phyloP scores from a whole-genome alignment of 2,329 filamentous ascomycete species.

The Hortaea werneckii region DNA sequence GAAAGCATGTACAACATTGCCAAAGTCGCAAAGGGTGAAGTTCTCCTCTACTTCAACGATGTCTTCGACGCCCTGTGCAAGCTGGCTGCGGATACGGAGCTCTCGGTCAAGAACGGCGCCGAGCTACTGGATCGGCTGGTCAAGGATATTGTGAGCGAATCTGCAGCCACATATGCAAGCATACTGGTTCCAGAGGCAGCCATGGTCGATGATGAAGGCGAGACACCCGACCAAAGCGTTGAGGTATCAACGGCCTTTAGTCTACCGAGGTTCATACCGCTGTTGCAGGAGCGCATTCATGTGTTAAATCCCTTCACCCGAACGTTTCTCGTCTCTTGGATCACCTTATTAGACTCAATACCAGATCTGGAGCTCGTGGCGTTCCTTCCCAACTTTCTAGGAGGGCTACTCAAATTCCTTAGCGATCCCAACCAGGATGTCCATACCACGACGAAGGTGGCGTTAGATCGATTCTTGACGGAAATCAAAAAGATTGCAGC shows the following conservation, averaged over 20 bases:
- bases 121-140: constrained; percentile 89
- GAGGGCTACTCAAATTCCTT: constrained; percentile 80
- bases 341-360: constrained; percentile 88
- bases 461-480: constrained; percentile 77
- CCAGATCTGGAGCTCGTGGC: constrained; percentile 91
- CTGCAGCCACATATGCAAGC: constrained; percentile 87
- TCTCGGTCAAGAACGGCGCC: constrained; percentile 96
- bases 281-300: constrained; percentile 87
- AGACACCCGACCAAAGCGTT: constrained; percentile 23
- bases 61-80: constrained; percentile 97
- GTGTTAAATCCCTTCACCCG: constrained; percentile 91
- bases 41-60: constrained; percentile 93
- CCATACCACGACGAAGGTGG: constrained; percentile 82
- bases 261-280: constrained; percentile 77
- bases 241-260: constrained; percentile 83
- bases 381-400: constrained; percentile 83
- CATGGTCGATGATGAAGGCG: constrained; percentile 33
- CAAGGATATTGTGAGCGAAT: constrained; percentile 93
- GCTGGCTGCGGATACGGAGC: constrained; percentile 87
- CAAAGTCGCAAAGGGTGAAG: constrained; percentile 97
- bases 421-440: constrained; percentile 88
- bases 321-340: constrained; percentile 93
- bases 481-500: constrained; percentile 93
- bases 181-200: constrained; percentile 53
- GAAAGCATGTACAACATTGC: constrained; percentile 99